These are phyloP conservation scores for Schizochytrium sp. DNA, from an alignment of 108 stramenopile species.

Conservation along the genomic window DNA sequence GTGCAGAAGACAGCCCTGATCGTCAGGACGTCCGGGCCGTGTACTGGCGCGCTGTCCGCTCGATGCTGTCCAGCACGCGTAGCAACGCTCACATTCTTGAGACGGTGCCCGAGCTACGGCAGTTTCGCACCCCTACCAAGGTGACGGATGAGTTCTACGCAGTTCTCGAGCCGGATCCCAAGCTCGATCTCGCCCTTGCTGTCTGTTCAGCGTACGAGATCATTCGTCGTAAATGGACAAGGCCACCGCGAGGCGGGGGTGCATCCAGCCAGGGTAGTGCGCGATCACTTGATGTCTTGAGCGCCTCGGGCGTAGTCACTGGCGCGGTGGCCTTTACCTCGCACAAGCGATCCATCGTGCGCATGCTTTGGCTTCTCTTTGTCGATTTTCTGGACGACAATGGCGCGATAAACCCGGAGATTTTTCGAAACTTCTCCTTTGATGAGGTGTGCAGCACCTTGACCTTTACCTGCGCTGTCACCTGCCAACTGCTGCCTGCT, in stretches of 20 bases:
- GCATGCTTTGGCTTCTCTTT: background rate
- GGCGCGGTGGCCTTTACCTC: background rate
- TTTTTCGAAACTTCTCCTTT: background rate
- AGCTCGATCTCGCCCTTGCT: background rate
- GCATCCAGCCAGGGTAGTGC: background rate
- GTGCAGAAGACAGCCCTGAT: background rate
- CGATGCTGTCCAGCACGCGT: background rate
- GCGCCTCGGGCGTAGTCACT: background rate
- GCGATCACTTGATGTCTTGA: background rate
- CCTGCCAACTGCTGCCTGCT: background rate
- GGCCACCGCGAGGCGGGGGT: background rate
- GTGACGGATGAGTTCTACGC: background rate
- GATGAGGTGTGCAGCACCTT: background rate
- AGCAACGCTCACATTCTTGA: background rate
- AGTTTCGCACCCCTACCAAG: background rate
- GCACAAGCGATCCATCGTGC: background rate
- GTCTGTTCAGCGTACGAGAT: background rate
- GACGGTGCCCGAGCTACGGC: background rate
- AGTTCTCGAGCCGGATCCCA: background rate
- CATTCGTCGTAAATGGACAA: background rate
- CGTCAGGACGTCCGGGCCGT: background rate
- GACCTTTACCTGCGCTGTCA: background rate
- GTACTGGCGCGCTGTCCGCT: background rate
- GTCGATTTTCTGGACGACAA: background rate
- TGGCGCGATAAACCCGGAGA: background rate